Base-by-base conservation (phyloP, 257 asterid species). In the Orobanche coerulescens region DNA sequence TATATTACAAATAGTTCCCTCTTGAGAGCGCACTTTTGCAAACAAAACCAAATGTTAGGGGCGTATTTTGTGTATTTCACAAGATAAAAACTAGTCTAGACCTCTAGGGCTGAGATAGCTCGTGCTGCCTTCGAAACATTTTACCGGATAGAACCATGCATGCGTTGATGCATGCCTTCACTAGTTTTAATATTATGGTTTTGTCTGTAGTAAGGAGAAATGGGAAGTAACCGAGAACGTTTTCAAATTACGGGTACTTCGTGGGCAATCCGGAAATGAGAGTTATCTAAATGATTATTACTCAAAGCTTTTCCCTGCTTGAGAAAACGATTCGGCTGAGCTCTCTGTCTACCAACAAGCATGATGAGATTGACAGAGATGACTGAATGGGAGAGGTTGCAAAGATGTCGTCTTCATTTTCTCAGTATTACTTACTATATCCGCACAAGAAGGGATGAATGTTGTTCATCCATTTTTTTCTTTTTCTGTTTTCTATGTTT, bases 201-300 rank as follows among this genome's bases (percentile, higher is more conserved):
- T 62, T 37, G 2, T 43, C 20, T 36, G 72, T 76, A 78, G 83
- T 68, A 1, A 78, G 75, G 67, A 47, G 62, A 58, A 78, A 58
- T 13, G 78, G 67, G 36, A 78, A 69, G 74, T 75, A 65, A 58
- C 44, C n/a, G n/a, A 23, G 53, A 61, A 57, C 1, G 46, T 44
- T 12, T 39, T 53, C 47, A 40, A 16, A 10, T 53, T 57, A 15
- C 4, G 8, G 52, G 67, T 57, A n/a, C 51, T 34, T 18, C 13
- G 4, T 1, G 34, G 34, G 53, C 61, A 13, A 61, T 44, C 14
- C 18, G 57, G 46, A 51, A 50, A 37, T 28, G 55, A 42, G 51
- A 72, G 65, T 40, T 16, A 42, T 70, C 69, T 55, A 49, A 20
- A 72, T 4, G 62, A 37, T 31, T 48, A 65, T 42, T 36, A 30